Evolutionary conservation across 257 asterid species (phyloP), one percentile per base, ranked within the genome.

Genomic region (Schizonepeta tenuifolia): DNA sequence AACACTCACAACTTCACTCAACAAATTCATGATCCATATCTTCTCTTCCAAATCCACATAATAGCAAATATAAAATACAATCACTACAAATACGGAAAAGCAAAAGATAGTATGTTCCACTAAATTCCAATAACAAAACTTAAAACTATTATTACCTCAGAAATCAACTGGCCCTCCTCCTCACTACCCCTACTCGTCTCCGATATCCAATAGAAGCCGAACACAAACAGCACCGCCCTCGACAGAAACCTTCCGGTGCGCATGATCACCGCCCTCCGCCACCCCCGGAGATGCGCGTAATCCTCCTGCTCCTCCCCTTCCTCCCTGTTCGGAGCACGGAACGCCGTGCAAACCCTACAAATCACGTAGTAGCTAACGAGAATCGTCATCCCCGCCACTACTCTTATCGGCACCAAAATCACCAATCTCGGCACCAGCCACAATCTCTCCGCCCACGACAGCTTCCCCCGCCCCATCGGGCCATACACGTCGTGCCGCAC

Each of bases 281-380:
- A 94, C 36, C 98, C 97, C 17, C 89, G 93, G 86, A 87, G 71
- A 70, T 94, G 98, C 3, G 96, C 98, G 56, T 82, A 94, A 85
- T 90, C 98, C 87, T 94, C 98, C 82, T 91, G 98, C 82, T 82
- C 96, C 7, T 78, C 97, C 83, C 90, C 97, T 57, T 76, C 97
- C 83, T 89, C 96, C 75, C 79, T 70, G 67, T 86, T 84, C 9
- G 99, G 97, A 7, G 81, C 73, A 22, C 64, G 77, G 73, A 86
- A 85, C 47, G 87, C 92, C 51, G 99, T 94, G 65, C 95, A 91
- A 65, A 91, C 65, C 78, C 88, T 79, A 75, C 99, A 94, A 79
- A 90, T 87, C 73, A 83, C 73, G 82, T 94, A 91, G 67, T 92
- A 94, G 50, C 78, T 50, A n/a, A 94, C 81, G 86, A 94, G 21